phyloP scores from a whole-genome alignment of 2,329 filamentous ascomycete genomes.

The Aspergillus aculeatus region DNA sequence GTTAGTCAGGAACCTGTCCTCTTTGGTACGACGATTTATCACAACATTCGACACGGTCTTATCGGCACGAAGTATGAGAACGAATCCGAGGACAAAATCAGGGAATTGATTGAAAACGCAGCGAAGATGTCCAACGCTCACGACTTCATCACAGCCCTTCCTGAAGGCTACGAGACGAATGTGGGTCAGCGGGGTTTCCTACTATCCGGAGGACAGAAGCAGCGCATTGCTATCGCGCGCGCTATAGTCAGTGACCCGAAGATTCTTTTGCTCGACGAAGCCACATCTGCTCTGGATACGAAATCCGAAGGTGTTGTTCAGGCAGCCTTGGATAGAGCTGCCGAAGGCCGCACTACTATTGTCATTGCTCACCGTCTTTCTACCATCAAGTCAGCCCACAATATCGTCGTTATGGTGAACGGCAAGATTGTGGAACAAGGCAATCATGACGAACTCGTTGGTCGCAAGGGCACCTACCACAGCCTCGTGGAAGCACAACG shows the following conservation, averaged over 20 bases:
- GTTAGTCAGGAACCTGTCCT: slow-evolving; percentile 92
- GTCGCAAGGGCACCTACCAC: slow-evolving; percentile 70
- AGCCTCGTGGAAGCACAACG: slow-evolving; percentile 86
- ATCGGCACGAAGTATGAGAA: slow-evolving; percentile 78
- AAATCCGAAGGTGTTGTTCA: slow-evolving; percentile 94
- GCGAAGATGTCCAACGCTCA: slow-evolving; percentile 92
- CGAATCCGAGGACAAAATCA: slow-evolving; percentile 65
- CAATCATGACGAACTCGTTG: slow-evolving; percentile 76
- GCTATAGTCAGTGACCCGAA: slow-evolving; percentile 89
- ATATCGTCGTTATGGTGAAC: slow-evolving; percentile 88
- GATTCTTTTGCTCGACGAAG: slow-evolving; percentile 89
- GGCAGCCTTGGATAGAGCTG: slow-evolving; percentile 81
- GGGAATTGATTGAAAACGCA: slow-evolving; percentile 71
- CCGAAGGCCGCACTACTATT: slow-evolving; percentile 86
- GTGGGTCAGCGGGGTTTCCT: slow-evolving; percentile 95
- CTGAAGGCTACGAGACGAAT: slow-evolving; percentile 87
- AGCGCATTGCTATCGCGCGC: slow-evolving; percentile 90
- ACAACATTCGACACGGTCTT: slow-evolving; percentile 87
- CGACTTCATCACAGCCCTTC: slow-evolving; percentile 78
- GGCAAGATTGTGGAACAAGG: slow-evolving; percentile 92
- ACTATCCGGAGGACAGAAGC: slow-evolving; percentile 92
- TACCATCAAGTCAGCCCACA: slow-evolving; percentile 90
- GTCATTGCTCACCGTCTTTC: slow-evolving; percentile 93
- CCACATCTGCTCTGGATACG: slow-evolving; percentile 89
- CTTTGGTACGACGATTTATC: slow-evolving; percentile 83